Evolutionary conservation across 2,329 filamentous ascomycete species (phyloP), one percentile per base, ranked within the genome.

Genomic region (Triangularia setosa): DNA sequence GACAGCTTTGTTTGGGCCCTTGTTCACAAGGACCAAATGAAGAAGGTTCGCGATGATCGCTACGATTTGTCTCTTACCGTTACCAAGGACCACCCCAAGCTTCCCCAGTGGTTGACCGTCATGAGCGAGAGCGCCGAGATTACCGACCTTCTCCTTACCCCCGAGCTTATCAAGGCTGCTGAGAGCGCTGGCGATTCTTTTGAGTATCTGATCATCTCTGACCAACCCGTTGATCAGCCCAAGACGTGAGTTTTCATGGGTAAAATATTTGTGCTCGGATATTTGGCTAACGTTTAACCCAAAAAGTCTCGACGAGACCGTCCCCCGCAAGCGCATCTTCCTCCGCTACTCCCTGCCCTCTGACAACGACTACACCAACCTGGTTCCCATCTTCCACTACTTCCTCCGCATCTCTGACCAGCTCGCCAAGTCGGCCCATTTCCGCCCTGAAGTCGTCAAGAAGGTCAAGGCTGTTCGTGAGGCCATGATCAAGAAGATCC

Each of bases 121-220:
- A 98, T 99, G 95, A 96, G 88, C 74, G 95, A 99, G 83, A 97
- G 89, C 78, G 93, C 93, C 64, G 95, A 98, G 79, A 89, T 99
- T 72, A 97, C 93, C 12, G 91, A 97, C 55, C 82, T 87, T 6
- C 81, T 99, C 69, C 84, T 99, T 59, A 97, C 92, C 3, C 84
- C 90, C n/a, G 94, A 98, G 72, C 84, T 99, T 40, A 85, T 92
- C 77, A 86, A 90, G 73, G 93, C 91, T 16, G 83, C 96, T 69
- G 85, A 90, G 72, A 79, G 89, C 60, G 92, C 92, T 4, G 94
- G 94, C 28, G 90, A 94, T 66, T 78, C 86, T 58, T 87, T 96
- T 69, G 92, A 98, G 76, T 94, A 93, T 72, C 79, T 99, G 66
- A 90, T 99, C 72, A 82, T 98, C 60, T 90, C 89, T 21, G 95